These are phyloP conservation scores for Penicillium pancosmium DNA, from an alignment of 495 filamentous ascomycete genomes.

Conservation along the genomic window DNA sequence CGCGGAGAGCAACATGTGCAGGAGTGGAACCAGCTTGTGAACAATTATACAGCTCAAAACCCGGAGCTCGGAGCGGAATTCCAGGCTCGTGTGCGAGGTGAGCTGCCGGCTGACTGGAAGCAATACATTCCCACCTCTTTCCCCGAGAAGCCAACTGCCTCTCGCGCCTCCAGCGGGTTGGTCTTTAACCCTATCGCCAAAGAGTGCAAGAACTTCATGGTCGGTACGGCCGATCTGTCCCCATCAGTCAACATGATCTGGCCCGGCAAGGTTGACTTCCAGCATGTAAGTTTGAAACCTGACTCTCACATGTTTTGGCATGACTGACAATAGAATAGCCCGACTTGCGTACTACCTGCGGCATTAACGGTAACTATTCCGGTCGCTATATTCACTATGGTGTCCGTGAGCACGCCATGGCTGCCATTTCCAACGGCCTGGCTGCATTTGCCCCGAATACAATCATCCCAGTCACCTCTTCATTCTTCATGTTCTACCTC, in stretches of 20 bases:
- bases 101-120: constrained; percentile 47
- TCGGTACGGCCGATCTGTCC: constrained; percentile 61
- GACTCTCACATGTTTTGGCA: no score
- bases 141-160: constrained; percentile 50
- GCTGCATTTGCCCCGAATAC: constrained; percentile 54
- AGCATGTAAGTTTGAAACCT: constrained; percentile 41
- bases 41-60: constrained; percentile 40
- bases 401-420: constrained; percentile 56
- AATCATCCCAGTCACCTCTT: constrained; percentile 54
- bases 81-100: constrained; percentile 46
- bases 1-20: constrained; percentile 43
- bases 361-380: constrained; percentile 51
- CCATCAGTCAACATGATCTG: constrained; percentile 61
- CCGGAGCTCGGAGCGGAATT: constrained; percentile 54
- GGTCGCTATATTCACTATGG: constrained; percentile 56
- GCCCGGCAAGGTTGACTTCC: constrained; percentile 57
- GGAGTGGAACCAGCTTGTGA: constrained; percentile 50
- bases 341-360: constrained; percentile 43
- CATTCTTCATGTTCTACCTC: constrained; percentile 66
- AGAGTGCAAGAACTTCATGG: constrained; percentile 54
- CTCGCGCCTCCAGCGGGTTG: constrained; percentile 51
- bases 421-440: constrained; percentile 54
- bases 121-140: constrained; percentile 47
- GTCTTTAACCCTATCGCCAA: constrained; percentile 54
- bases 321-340: constrained; percentile 30